A percentile compares a stretch with the other conserved stretches of the same genome.
Conservation (phyloP, 306 rosid genomes). For the Dalbergia cochinchinensis region DNA sequence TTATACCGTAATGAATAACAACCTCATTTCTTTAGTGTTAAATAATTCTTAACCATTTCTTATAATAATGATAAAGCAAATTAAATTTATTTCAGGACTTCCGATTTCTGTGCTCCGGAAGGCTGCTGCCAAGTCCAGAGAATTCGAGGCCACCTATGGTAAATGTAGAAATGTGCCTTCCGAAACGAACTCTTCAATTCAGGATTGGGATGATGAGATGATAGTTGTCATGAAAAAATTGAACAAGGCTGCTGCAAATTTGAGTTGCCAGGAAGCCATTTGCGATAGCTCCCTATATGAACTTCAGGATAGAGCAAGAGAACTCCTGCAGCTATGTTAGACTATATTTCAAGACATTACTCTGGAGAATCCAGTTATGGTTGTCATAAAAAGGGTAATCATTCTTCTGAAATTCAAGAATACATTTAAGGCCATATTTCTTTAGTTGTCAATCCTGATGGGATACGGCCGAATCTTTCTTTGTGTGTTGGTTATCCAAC, state of each 20-base stretch:
- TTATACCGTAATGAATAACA: background rate
- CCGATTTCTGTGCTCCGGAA: conserved; percentile 73
- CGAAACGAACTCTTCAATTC: conserved; percentile 45
- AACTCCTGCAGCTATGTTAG: conserved; percentile 49
- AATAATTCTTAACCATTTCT: background rate
- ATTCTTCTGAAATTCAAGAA: conserved; percentile 41
- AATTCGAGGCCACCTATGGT: conserved; percentile 86
- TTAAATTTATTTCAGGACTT: conserved; percentile 55
- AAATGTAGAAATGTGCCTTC: conserved; percentile 47
- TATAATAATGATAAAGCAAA: background rate
- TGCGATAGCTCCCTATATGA: conserved; percentile 50
- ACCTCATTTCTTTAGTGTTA: background rate
- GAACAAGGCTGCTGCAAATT: conserved; percentile 43
- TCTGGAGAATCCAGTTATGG: background rate
- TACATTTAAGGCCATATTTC: conserved; percentile 28
- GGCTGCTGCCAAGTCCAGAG: conserved; percentile 82
- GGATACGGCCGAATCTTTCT: conserved; percentile 4
- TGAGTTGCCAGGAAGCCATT: conserved; percentile 51
- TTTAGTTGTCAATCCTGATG: conserved; percentile 29
- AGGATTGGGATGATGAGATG: conserved; percentile 53
- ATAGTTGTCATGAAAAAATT: conserved; percentile 52
- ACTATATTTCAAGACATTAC: conserved; percentile 3
- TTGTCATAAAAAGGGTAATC: conserved; percentile 4
- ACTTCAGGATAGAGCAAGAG: conserved; percentile 72
- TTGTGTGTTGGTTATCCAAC: conserved; percentile 33